Conservation (phyloP, 352 stramenopile genomes). For the Phytophthora pseudosyringae region DNA sequence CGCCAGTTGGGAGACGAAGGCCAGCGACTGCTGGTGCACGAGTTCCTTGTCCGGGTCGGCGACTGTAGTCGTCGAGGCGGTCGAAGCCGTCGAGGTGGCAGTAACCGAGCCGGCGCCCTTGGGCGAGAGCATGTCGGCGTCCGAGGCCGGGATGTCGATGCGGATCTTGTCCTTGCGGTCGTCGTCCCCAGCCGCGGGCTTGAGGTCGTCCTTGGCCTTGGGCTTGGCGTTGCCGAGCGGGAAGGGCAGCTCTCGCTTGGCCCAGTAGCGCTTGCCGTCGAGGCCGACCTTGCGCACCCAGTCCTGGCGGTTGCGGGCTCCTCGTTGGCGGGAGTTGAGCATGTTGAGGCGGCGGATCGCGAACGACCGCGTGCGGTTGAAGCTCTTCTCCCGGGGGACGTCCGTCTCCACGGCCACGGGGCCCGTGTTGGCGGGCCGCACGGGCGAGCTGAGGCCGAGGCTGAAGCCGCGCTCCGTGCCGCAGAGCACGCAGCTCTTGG, state of each 20-base stretch:
- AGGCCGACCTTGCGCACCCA: conserved; percentile 85
- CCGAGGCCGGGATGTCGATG: conserved; percentile 51
- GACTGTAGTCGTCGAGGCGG: conserved; percentile 1
- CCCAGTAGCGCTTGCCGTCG: conserved; percentile 88
- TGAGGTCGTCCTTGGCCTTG: conserved; percentile 21
- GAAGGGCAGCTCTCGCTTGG: conserved; percentile 71
- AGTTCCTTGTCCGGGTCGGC: conserved; percentile 61
- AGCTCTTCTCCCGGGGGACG: conserved; percentile 59
- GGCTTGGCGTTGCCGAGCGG: conserved; percentile 44
- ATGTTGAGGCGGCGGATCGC: conserved; percentile 89
- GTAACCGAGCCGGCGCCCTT: conserved; percentile 24
- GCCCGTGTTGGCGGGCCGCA: conserved; percentile 32
- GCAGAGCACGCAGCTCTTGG: conserved; percentile 79
- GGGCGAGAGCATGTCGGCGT: conserved; percentile 54
- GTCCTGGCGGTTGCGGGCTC: conserved; percentile 80
- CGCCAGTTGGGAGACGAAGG: conserved; percentile 86
- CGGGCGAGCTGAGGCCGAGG: conserved; percentile 64
- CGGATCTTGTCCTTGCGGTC: conserved; percentile 26
- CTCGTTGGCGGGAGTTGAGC: conserved; percentile 83
- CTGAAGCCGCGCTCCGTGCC: conserved; percentile 85
- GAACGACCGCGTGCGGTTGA: conserved; percentile 89
- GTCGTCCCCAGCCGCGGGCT: conserved; percentile 11
- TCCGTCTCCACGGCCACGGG: conserved; percentile 54
- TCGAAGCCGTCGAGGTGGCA: conserved; percentile 24
- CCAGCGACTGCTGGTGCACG: conserved; percentile 81